Conservation (phyloP, 1,139 yeast genomes). For the Nadsonia starkeyi-henricii region DNA sequence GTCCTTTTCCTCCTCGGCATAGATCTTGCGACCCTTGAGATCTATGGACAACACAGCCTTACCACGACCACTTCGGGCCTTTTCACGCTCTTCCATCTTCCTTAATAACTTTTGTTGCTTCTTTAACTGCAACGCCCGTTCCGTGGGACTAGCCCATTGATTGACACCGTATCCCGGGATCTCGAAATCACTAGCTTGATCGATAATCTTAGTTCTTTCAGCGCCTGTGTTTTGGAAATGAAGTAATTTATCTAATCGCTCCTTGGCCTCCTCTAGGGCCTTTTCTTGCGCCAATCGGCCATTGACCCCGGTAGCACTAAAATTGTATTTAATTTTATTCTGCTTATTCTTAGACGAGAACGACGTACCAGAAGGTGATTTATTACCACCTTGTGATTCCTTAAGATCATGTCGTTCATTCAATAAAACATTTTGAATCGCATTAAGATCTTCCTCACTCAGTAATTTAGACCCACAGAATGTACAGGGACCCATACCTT, state of each 20-base stretch:
- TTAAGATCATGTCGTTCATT: not conserved
- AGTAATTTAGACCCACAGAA: constrained; percentile 63
- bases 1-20: not conserved
- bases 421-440: constrained; percentile 31
- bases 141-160: constrained; percentile 81
- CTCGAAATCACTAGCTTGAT: constrained; percentile 84
- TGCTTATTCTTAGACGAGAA: not conserved
- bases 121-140: constrained; percentile 69
- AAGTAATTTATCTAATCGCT: constrained; percentile 54
- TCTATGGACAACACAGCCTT: constrained; percentile 64
- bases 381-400: not conserved
- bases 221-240: constrained; percentile 78
- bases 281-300: constrained; percentile 33
- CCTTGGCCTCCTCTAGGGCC: constrained; percentile 43
- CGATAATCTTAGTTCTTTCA: constrained; percentile 82
- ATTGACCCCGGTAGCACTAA: constrained; percentile 21
- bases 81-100: constrained; percentile 44
- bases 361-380: not conserved
- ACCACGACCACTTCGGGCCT: constrained; percentile 55
- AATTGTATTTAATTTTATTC: constrained; percentile 4
- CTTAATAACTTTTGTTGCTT: constrained; percentile 65
- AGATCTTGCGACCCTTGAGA: constrained; percentile 33
- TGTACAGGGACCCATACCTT: constrained; percentile 81
- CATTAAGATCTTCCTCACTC: constrained; percentile 42
- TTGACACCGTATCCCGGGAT: constrained; percentile 34